These are phyloP conservation scores for Omphalotus olearius DNA, from an alignment of 1,284 basidiomycete genomes.

Conservation along the genomic window DNA sequence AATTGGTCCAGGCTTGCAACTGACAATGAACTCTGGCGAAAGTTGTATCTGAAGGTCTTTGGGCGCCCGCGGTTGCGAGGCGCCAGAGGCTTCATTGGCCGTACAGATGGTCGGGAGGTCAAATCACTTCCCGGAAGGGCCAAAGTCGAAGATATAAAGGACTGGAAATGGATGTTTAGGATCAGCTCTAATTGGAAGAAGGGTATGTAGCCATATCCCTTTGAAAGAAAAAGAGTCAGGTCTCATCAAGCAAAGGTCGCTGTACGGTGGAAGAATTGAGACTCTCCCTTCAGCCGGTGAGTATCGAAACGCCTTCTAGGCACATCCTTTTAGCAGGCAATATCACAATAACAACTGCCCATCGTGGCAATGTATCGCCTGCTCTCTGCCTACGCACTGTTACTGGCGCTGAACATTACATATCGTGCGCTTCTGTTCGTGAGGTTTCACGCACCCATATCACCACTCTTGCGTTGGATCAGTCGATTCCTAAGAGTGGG, in stretches of 20 bases:
- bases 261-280: constrained; percentile 42
- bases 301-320: not conserved
- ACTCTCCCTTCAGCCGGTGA: not conserved
- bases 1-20: constrained; percentile 53
- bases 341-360: constrained; percentile 13
- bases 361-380: constrained; percentile 18
- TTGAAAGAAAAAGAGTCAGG: not conserved
- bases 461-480: constrained; percentile 63
- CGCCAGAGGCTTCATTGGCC: constrained; percentile 49
- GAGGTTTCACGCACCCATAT: constrained; percentile 32
- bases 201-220: constrained; percentile 38
- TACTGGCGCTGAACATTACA: constrained; percentile 22
- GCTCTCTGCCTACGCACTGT: constrained; percentile 9
- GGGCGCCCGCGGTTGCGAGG: constrained; percentile 65
- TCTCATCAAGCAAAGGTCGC: constrained; percentile 38
- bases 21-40: constrained; percentile 56
- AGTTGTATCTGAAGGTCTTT: constrained; percentile 55
- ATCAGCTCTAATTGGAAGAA: constrained; percentile 77
- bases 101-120: constrained; percentile 53
- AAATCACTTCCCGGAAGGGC: constrained; percentile 55
- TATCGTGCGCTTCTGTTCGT: constrained; percentile 26
- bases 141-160: constrained; percentile 38
- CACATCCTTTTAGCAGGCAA: constrained; percentile 27
- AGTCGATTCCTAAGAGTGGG: constrained; percentile 49
- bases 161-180: constrained; percentile 84